phyloP scores from a whole-genome alignment of 106 monocot species.

The Phalaenopsis aphrodite region DNA sequence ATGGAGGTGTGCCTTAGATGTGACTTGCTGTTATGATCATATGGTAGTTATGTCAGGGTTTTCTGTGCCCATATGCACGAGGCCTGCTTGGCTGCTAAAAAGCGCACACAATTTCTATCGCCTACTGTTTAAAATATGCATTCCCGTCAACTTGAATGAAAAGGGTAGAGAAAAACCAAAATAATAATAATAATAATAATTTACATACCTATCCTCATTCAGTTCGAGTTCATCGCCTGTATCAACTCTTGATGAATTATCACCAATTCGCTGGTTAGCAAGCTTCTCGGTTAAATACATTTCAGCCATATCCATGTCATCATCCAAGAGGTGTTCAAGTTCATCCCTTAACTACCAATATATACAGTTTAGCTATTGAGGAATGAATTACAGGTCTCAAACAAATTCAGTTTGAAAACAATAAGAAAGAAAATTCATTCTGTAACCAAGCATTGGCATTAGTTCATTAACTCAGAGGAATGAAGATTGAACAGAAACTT shows the following conservation, averaged over 20 bases:
- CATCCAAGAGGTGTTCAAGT: constrained; percentile 86
- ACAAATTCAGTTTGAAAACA: not conserved
- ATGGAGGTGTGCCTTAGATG: too few relatives aligned
- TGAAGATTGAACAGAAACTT: not conserved
- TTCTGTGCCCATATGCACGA: too few relatives aligned
- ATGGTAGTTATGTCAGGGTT: too few relatives aligned
- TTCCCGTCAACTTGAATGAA: not conserved
- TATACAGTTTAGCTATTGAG: not conserved
- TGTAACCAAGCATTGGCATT: not conserved
- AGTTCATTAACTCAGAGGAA: not conserved
- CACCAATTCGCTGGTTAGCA: constrained; percentile 15
- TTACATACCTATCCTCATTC: constrained; percentile 20
- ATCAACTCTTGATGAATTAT: constrained; percentile 21
- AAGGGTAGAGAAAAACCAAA: not conserved
- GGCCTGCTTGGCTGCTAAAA: too few relatives aligned
- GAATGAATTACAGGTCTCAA: not conserved
- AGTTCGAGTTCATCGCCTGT: constrained; percentile 13
- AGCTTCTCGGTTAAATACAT: constrained; percentile 91
- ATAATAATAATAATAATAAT: too few relatives aligned
- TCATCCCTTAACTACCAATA: constrained; percentile 78
- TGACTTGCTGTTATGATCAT: too few relatives aligned
- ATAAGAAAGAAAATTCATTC: not conserved
- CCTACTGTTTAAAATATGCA: not conserved
- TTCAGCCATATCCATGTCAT: constrained; percentile 98
- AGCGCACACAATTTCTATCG: not conserved